Evolutionary conservation across 73 alveolate genomes (phyloP), one percentile per base, ranked within the genome.

Genomic region (Paramecium sonneborni): DNA sequence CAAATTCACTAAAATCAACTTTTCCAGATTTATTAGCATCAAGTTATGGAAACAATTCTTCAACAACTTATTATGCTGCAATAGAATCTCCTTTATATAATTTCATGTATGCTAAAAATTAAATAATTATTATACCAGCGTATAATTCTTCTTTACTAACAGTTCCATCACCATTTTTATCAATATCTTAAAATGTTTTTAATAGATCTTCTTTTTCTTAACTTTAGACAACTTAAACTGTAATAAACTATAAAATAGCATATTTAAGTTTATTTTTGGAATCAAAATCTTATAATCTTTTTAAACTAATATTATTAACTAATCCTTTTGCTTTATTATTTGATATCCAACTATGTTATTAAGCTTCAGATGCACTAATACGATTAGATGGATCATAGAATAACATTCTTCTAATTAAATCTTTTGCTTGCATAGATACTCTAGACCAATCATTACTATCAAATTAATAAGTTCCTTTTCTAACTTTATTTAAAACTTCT

Each of bases 351-450:
- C 55, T 28, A 44, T 79, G 90, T 20, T 56, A 15, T 18, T 55
- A 26, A 88, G 92, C 88, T 2, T 92, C 94, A 18, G 35, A 23
- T 11, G 95, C 95, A 11, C 90, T 56, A 38, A 86, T 57, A 21
- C 95, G 57, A 38, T n/a, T 30, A 15, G 28, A 18, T 12, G 88
- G 94, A 43, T 92, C 88, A 37, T 37, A 52, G 11, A 70, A 52
- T 7, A 92, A 93, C 89, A 92, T 85, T 32, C 72, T 46, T 52
- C 79, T 43, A 1, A 92, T 92, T 14, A 92, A 55, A 43, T 92
- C 95, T 57, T 92, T 92, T 21, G 95, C 95, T 85, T 92, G 85
- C 34, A 35, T 56, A 7, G 94, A 85, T 48, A 92, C 90, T 79
- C 55, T 55, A 11, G 48, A n/a, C 72, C 88, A 92, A 85, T 39